Base-by-base conservation (phyloP, 805 yeast species). In the Nakazawaea siamensis region DNA sequence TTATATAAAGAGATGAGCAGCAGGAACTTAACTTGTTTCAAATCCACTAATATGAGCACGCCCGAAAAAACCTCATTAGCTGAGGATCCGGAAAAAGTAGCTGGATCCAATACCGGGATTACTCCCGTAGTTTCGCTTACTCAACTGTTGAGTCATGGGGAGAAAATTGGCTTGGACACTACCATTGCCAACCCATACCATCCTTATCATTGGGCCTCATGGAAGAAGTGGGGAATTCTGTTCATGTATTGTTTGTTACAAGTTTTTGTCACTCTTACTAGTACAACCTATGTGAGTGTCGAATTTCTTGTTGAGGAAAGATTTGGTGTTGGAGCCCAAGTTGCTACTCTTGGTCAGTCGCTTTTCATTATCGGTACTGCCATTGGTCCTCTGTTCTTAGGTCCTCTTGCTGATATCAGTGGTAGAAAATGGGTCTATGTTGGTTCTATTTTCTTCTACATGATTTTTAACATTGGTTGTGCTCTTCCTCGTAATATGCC, bases 381-480 rank as follows among this genome's bases (percentile, higher is more conserved):
- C 8, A 39, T 56, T 32, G 62, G 62, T 13, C 60, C 60, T 14
- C 58, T 58, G 18, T 52, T 57, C 35, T 35, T 55, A 11, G 62
- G 62, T 38, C 62, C 62, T 16, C 42, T 57, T 18, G 55, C 62
- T 3, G 62, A 57, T 45, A 49, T 55, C 28, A 57, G 53, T 23
- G 62, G 62, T 29, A 46, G 62, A 44, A 57, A 57, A 43, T 55
- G 60, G 60, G 55, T 57, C 28, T 57, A 57, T 27, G 60, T 55
- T 19, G 40, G 44, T 18, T 54, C 60, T 14, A 47, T 44, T 26
- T 13, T 54, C 20, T 46, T 55, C 21, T 57, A 47, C 34, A 37
- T 46, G 8, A 38, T 55, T 24, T 52, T 54, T 41, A 53, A 52
- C 37, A 52, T 57, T 37, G 62, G 61, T 31, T 52, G 58, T 42